phyloP scores from a whole-genome alignment of 116 monocot genomes.

The Zostera marina region DNA sequence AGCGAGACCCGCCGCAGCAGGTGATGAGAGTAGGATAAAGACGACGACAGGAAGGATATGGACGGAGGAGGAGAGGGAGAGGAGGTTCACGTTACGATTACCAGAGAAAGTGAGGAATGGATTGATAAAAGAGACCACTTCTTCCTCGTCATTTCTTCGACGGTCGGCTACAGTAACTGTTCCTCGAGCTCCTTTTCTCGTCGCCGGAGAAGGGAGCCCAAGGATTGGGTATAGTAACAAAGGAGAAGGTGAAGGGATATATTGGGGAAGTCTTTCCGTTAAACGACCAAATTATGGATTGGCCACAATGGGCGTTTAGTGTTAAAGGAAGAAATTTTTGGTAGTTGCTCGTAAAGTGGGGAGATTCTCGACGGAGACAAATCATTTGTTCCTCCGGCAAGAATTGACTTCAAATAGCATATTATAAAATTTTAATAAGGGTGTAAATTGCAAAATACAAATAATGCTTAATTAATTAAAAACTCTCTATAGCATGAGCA shows the following conservation, averaged over 20 bases:
- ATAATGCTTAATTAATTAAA: too few relatives aligned
- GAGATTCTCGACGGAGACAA: too few relatives aligned
- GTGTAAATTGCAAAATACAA: too few relatives aligned
- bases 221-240: constrained; percentile 6
- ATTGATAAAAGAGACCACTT: background rate
- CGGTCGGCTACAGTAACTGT: constrained; percentile 7
- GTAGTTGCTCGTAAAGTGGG: too few relatives aligned
- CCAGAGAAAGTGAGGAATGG: constrained; percentile 28
- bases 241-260: constrained; percentile 4
- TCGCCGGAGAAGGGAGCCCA: background rate
- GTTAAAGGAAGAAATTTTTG: background rate
- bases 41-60: background rate
- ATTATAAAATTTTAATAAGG: too few relatives aligned
- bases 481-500: too few relatives aligned
- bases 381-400: too few relatives aligned
- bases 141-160: background rate
- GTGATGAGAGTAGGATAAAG: background rate
- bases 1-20: background rate
- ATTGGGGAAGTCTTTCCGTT: background rate
- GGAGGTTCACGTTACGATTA: constrained; percentile 33
- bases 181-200: background rate
- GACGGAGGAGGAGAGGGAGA: constrained; percentile 9
- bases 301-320: background rate
- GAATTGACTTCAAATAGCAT: too few relatives aligned
- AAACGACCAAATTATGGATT: background rate